These are phyloP conservation scores for Phytophthora tentaculata DNA, from an alignment of 352 stramenopile genomes.

Conservation along the genomic window DNA sequence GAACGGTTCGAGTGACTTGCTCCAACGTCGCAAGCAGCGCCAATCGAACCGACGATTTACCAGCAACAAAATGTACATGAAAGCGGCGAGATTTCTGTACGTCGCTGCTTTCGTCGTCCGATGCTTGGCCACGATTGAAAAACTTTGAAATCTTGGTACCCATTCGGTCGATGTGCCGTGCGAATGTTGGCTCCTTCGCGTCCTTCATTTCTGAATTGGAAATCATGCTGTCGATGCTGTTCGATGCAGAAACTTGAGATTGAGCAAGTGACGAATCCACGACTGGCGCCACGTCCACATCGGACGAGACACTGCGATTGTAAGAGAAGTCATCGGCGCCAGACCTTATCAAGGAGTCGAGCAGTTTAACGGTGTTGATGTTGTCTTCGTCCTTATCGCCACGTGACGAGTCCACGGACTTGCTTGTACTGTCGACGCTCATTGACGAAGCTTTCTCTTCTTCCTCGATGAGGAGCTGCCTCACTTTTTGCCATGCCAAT, in stretches of 20 bases:
- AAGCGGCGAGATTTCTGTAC: conserved; percentile 3
- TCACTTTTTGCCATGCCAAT: conserved; percentile 46
- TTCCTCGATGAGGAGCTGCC: conserved; percentile 49
- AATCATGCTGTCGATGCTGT: conserved; percentile 3
- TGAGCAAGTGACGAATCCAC: conserved; percentile 21
- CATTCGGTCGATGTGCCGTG: conserved; percentile 32
- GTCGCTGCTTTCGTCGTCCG: conserved; percentile 16
- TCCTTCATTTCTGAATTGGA: conserved; percentile 16
- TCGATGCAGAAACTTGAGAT: conserved; percentile 11
- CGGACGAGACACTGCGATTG: conserved; percentile 38
- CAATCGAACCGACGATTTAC: conserved; percentile 41
- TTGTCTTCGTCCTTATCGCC: conserved; percentile 39
- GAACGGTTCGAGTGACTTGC: conserved; percentile 52
- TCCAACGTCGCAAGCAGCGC: conserved; percentile 48
- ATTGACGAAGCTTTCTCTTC: conserved; percentile 21
- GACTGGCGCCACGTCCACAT: conserved; percentile 23
- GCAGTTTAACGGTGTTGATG: conserved; percentile 43
- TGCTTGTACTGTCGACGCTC: conserved; percentile 26
- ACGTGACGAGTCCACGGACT: conserved; percentile 44
- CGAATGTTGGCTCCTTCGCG: conserved; percentile 1
- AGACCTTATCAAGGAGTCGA: conserved; percentile 45
- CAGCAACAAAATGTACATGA: conserved; percentile 23
- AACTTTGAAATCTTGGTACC: conserved; percentile 29
- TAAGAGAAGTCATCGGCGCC: conserved; percentile 31
- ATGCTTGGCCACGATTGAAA: conserved; percentile 12